A percentile compares a stretch with the other conserved stretches of the same genome.
These are phyloP conservation scores for Moelleriella libera DNA, from an alignment of 2,329 filamentous ascomycete species.

Conservation along the genomic window DNA sequence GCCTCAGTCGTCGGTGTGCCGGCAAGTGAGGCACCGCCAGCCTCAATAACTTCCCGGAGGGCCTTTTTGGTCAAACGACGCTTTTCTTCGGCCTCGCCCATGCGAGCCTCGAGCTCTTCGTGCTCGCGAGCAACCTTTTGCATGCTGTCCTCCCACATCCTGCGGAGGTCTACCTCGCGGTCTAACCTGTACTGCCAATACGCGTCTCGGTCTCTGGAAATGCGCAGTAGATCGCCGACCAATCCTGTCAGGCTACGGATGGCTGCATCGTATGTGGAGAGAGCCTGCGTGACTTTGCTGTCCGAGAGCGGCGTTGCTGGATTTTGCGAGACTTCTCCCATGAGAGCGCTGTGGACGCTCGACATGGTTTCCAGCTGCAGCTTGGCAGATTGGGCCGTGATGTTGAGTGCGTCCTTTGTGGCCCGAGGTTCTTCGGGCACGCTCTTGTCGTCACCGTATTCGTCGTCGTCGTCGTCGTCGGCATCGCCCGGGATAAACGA, in stretches of 20 bases:
- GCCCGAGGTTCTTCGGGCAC: slow-evolving; percentile 58
- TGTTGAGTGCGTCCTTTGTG: slow-evolving; percentile 89
- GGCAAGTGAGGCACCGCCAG: slow-evolving; percentile 18
- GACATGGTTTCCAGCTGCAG: slow-evolving; percentile 84
- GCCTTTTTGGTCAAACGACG: slow-evolving; percentile 80
- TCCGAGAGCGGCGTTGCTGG: slow-evolving; percentile 64
- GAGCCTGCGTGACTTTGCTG: slow-evolving; percentile 58
- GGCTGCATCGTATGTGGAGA: slow-evolving; percentile 77
- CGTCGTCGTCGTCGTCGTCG: slow-evolving; percentile 54
- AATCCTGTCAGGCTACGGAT: slow-evolving; percentile 77
- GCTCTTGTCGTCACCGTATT: slow-evolving; percentile 62
- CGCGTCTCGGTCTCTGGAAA: slow-evolving; percentile 83
- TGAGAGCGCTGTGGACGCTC: slow-evolving; percentile 70
- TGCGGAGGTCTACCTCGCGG: slow-evolving; percentile 77
- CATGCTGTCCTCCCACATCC: slow-evolving; percentile 99
- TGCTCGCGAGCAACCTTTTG: slow-evolving; percentile 90
- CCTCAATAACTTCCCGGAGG: slow-evolving; percentile 69
- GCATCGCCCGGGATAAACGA: slow-evolving; percentile 25
- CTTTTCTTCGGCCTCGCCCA: slow-evolving; percentile 84
- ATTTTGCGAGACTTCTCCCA: slow-evolving; percentile 51
- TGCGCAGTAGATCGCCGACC: slow-evolving; percentile 75
- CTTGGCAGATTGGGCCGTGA: slow-evolving; percentile 89
- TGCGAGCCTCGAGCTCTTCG: slow-evolving; percentile 73
- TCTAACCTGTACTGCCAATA: slow-evolving; percentile 96
- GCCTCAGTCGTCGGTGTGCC: slow-evolving; percentile 14